phyloP scores from a whole-genome alignment of 2,329 filamentous ascomycete species.

The Colletotrichum orbiculare region DNA sequence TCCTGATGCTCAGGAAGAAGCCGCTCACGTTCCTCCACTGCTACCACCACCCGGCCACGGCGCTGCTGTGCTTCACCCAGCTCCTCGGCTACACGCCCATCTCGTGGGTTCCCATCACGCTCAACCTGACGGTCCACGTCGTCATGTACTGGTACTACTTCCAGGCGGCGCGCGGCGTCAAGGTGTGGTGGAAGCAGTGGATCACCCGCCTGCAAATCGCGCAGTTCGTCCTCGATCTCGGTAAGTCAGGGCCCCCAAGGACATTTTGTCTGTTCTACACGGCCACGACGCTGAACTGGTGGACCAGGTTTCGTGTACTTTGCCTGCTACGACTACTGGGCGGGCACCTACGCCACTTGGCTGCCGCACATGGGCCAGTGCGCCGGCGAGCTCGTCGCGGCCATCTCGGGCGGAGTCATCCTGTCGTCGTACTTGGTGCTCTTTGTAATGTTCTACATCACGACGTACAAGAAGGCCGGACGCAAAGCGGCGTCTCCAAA shows the following conservation, averaged over 20 bases:
- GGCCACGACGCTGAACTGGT: background rate
- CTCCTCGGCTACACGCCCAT: slow-evolving; percentile 85
- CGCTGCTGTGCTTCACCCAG: slow-evolving; percentile 90
- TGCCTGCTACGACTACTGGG: slow-evolving; percentile 82
- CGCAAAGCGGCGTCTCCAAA: slow-evolving; percentile 3
- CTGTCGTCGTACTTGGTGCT: slow-evolving; percentile 81
- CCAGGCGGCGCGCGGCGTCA: slow-evolving; percentile 87
- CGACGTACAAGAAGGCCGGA: slow-evolving; percentile 45
- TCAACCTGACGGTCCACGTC: slow-evolving; percentile 88
- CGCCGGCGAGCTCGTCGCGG: slow-evolving; percentile 83
- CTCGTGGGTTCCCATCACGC: slow-evolving; percentile 85
- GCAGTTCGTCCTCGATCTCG: slow-evolving; percentile 89
- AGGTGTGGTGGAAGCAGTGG: slow-evolving; percentile 96
- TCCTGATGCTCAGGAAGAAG: slow-evolving; percentile 95
- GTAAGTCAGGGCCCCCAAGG: slow-evolving; percentile 58
- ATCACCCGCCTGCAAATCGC: slow-evolving; percentile 90
- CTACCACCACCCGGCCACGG: slow-evolving; percentile 91
- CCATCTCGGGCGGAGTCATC: slow-evolving; percentile 78
- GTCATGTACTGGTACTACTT: slow-evolving; percentile 99
- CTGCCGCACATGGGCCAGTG: slow-evolving; percentile 77
- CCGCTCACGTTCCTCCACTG: slow-evolving; percentile 92
- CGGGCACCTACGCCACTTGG: slow-evolving; percentile 75
- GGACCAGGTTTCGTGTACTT: slow-evolving; percentile 63
- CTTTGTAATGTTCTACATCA: slow-evolving; percentile 83
- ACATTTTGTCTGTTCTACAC: background rate